Evolutionary conservation across 2,329 filamentous ascomycete species (phyloP).

Genomic region (Fusarium odoratissimum): DNA sequence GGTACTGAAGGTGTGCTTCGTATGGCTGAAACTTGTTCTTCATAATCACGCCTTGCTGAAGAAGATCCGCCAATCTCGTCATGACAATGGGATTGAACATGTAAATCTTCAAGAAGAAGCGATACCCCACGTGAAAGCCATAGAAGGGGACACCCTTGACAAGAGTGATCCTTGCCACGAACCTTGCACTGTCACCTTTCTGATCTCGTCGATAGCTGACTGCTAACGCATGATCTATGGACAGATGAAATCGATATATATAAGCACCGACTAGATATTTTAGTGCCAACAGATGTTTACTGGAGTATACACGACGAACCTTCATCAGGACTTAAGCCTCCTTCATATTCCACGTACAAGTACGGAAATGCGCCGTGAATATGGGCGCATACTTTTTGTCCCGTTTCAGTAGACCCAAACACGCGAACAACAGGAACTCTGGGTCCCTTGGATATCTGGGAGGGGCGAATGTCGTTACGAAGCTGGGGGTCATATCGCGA

Average conservation of each 20-base stretch:
- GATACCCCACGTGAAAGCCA: slow-evolving; percentile 93
- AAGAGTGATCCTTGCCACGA: slow-evolving; percentile 89
- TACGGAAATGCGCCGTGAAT: slow-evolving; percentile 97
- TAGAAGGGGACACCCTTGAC: slow-evolving; percentile 97
- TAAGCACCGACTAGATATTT: slow-evolving; percentile 73
- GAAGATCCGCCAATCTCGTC: slow-evolving; percentile 86
- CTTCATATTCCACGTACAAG: slow-evolving; percentile 88
- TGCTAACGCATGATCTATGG: slow-evolving; percentile 90
- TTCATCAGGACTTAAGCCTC: slow-evolving; percentile 72
- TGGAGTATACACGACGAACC: slow-evolving; percentile 61
- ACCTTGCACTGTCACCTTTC: slow-evolving; percentile 73
- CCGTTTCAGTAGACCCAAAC: slow-evolving; percentile 93
- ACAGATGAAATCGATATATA: slow-evolving; percentile 81
- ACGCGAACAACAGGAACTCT: slow-evolving; percentile 88
- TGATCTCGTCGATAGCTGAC: slow-evolving; percentile 84
- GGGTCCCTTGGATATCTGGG: slow-evolving; percentile 71
- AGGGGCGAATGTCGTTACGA: slow-evolving; percentile 70
- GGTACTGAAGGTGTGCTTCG: slow-evolving; percentile 91
- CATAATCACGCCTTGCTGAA: slow-evolving; percentile 90
- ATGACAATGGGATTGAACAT: slow-evolving; percentile 88
- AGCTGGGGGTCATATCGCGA: slow-evolving; percentile 85
- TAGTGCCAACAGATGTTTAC: slow-evolving; percentile 8
- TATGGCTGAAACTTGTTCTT: slow-evolving; percentile 88
- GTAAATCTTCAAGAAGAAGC: slow-evolving; percentile 93
- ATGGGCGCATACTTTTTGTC: slow-evolving; percentile 95